Conservation (phyloP, 345 rosid species). For the Aegle marmelos region DNA sequence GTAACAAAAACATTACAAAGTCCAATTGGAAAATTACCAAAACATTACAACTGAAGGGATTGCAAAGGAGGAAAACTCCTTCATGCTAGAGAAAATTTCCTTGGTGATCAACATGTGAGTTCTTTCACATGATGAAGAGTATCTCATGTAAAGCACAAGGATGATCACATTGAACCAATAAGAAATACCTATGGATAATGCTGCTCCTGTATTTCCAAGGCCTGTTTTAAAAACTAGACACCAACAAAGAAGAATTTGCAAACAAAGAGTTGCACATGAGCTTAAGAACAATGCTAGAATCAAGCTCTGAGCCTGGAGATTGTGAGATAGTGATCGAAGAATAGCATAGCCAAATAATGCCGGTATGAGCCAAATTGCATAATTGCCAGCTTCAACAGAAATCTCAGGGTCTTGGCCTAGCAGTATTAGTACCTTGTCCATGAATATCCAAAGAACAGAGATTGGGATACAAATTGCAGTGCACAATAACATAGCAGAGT, state of each 20-base stretch:
- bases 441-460: slow-evolving; percentile 36
- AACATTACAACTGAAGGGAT: slow-evolving; percentile 52
- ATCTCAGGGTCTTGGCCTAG: slow-evolving; percentile 42
- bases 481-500: slow-evolving; percentile 31
- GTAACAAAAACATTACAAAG: background rate
- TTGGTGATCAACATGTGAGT: background rate
- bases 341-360: slow-evolving; percentile 37
- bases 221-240: slow-evolving; percentile 31
- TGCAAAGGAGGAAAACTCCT: slow-evolving; percentile 29
- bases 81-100: slow-evolving; percentile 12
- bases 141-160: slow-evolving; percentile 32
- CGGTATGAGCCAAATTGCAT: slow-evolving; percentile 42
- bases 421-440: slow-evolving; percentile 37
- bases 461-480: slow-evolving; percentile 32
- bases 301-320: slow-evolving; percentile 44
- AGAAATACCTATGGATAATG: slow-evolving; percentile 32
- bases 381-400: slow-evolving; percentile 38
- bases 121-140: slow-evolving; percentile 21
- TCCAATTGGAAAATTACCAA: slow-evolving; percentile 28
- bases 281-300: slow-evolving; percentile 39
- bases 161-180: slow-evolving; percentile 39
- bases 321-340: slow-evolving; percentile 41
- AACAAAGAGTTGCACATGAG: slow-evolving; percentile 32
- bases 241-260: slow-evolving; percentile 48
- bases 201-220: slow-evolving; percentile 37